These are phyloP conservation scores for Elasticomyces elasticus DNA, from an alignment of 495 filamentous ascomycete species.

Conservation along the genomic window DNA sequence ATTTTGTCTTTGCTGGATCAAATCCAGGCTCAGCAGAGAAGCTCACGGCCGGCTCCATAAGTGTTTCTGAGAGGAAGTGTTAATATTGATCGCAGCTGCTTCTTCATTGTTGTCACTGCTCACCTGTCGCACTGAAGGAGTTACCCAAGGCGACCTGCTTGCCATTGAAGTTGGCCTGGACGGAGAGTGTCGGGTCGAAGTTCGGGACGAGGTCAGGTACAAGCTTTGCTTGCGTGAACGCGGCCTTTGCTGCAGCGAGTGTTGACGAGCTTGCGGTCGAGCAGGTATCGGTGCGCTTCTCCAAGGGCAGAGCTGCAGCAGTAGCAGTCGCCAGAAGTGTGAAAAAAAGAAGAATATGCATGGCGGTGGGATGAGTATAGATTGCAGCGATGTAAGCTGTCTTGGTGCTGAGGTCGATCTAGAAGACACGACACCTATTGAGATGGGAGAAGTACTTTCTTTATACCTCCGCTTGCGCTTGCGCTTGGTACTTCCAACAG, in stretches of 20 bases:
- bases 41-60: slow-evolving; percentile 4
- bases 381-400: too few species aligned
- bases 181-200: slow-evolving; percentile 10
- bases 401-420: neutral
- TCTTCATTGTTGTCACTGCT: neutral
- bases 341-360: neutral
- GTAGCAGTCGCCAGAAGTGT: neutral
- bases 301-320: neutral
- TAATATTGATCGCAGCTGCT: neutral
- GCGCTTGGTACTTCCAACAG: neutral
- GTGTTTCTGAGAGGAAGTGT: slow-evolving; percentile 9
- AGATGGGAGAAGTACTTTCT: too few species aligned
- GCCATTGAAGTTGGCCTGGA: slow-evolving; percentile 8
- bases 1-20: slow-evolving; percentile 13
- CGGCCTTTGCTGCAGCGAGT: neutral
- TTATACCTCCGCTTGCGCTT: neutral
- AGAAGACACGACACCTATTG: neutral
- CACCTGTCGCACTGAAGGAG: slow-evolving; percentile 3
- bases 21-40: slow-evolving; percentile 16
- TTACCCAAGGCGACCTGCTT: slow-evolving; percentile 11
- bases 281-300: neutral
- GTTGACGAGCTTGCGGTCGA: neutral
- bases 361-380: too few species aligned
- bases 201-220: slow-evolving; percentile 11
- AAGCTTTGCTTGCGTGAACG: slow-evolving; percentile 7